Conservation (phyloP, 805 yeast genomes). For the Tetrapisispora taiwanensis region DNA sequence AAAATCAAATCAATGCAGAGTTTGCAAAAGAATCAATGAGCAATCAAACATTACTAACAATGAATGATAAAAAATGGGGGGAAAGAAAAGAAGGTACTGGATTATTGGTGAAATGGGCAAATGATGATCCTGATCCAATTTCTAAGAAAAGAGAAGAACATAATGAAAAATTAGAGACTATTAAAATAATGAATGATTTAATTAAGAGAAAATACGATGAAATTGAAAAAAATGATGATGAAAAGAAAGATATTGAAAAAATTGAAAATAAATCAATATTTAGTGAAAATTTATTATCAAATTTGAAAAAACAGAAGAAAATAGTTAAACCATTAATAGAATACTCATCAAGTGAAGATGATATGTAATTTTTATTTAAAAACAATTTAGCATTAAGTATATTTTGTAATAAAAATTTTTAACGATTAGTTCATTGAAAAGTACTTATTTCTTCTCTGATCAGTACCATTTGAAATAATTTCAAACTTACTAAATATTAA, state of each 20-base stretch:
- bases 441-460: too few relatives aligned
- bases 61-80: constrained; percentile 40
- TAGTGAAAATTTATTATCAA: not conserved
- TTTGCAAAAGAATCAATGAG: constrained; percentile 95
- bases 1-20: constrained; percentile 67
- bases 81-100: constrained; percentile 37
- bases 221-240: not conserved
- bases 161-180: constrained; percentile 18
- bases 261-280: not conserved
- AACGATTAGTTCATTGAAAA: too few relatives aligned
- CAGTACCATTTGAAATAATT: too few relatives aligned
- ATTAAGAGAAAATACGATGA: not conserved
- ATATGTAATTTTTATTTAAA: not conserved
- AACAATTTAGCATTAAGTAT: too few relatives aligned
- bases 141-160: constrained; percentile 22
- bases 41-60: constrained; percentile 53
- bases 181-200: constrained; percentile 11
- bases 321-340: not conserved
- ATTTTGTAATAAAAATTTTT: too few relatives aligned
- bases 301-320: not conserved
- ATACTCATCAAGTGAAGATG: constrained; percentile 3
- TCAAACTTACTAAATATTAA: too few relatives aligned
- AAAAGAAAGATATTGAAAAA: too few relatives aligned
- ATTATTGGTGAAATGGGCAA: constrained; percentile 67
- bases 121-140: constrained; percentile 71